Evolutionary conservation across 768 basidiomycete genomes (phyloP).

Genomic region (Russula olivacea): DNA sequence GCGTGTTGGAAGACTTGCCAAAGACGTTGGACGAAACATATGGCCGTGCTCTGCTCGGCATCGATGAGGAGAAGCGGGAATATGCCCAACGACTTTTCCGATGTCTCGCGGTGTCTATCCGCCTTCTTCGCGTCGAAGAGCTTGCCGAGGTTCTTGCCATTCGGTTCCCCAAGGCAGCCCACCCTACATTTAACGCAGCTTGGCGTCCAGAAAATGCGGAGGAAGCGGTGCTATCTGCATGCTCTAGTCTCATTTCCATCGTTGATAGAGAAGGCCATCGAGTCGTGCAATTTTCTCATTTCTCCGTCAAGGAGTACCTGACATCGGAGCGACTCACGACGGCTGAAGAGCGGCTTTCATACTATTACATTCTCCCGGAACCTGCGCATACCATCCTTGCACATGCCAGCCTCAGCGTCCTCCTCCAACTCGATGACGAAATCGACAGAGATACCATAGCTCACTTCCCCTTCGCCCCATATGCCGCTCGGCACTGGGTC

Average conservation of each 20-base stretch:
- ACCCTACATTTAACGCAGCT: no score
- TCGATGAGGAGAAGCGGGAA: background rate
- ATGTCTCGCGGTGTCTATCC: background rate
- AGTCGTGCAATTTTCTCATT: conserved; percentile 13
- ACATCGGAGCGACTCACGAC: background rate
- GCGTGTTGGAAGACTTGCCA: background rate
- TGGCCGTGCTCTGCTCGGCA: background rate
- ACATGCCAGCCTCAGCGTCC: background rate
- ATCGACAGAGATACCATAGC: background rate
- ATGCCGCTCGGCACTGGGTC: conserved; percentile 10
- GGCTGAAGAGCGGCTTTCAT: background rate
- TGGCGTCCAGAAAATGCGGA: background rate
- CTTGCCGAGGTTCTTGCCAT: no score
- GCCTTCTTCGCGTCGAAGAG: background rate
- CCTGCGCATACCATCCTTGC: conserved; percentile 3
- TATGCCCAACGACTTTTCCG: conserved; percentile 1
- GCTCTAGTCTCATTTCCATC: background rate
- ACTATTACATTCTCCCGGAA: background rate
- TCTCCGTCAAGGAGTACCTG: conserved; percentile 17
- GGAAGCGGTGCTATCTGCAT: background rate
- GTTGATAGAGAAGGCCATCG: background rate
- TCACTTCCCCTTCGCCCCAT: background rate
- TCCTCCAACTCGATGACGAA: background rate
- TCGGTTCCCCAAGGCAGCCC: no score
- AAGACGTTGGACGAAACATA: conserved; percentile 6